Evolutionary conservation across 75 land plant species (phyloP).

Genomic region (Selaginella tamariscina): DNA sequence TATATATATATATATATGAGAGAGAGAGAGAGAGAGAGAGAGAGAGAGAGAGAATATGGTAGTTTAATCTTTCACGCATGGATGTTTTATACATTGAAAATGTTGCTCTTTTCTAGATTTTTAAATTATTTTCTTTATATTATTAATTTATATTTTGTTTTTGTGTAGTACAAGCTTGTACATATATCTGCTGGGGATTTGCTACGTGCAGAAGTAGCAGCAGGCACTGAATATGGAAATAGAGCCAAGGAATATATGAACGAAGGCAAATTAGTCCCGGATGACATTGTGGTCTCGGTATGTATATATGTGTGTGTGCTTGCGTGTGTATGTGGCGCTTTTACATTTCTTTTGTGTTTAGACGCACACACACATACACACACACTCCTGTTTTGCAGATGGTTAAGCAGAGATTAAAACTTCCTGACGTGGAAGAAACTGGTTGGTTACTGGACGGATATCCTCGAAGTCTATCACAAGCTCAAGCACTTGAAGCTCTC

Average conservation of each 20-base stretch:
- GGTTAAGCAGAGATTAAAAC: constrained; percentile 46
- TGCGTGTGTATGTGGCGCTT: too few relatives aligned
- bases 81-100: too few relatives aligned
- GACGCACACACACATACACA: too few relatives aligned
- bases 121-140: too few relatives aligned
- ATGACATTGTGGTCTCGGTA: constrained; percentile 84
- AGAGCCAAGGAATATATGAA: constrained; percentile 79
- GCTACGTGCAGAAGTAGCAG: constrained; percentile 68
- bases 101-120: too few relatives aligned
- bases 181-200: constrained; percentile 86
- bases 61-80: too few relatives aligned
- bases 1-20: too few relatives aligned
- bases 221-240: constrained; percentile 64
- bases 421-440: constrained; percentile 38
- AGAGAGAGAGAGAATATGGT: too few relatives aligned
- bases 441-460: constrained; percentile 98
- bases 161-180: constrained; percentile 77
- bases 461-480: constrained; percentile 70
- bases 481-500: constrained; percentile 53
- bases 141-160: too few relatives aligned
- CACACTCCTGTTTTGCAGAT: constrained; percentile 67
- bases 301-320: too few relatives aligned
- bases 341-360: too few relatives aligned
- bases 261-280: constrained; percentile 69
- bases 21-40: too few relatives aligned